Evolutionary conservation across 495 filamentous ascomycete species (phyloP), one percentile per base, ranked within the genome.

Genomic region (Xylaria acuta): DNA sequence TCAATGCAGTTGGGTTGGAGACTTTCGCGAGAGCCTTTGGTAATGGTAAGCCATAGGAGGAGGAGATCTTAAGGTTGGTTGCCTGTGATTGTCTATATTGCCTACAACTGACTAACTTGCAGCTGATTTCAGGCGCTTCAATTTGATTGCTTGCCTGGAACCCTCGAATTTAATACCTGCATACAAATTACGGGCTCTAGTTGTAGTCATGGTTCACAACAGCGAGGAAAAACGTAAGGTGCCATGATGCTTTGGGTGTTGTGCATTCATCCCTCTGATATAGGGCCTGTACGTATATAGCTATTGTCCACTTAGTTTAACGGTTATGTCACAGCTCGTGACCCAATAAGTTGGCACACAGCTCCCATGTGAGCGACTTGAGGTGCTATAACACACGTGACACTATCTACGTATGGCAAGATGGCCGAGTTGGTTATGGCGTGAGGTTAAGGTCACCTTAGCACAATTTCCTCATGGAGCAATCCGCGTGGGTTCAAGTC

Each of bases 391-490:
- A 12, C 1, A 3, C 49, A 51, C n/a, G 51, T 30, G 51, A 54
- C 11, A 27, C 2, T 25, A 38, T 38, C 3, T 38, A 14, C 22
- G 8, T 30, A 56, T 5, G 80, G 80, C 76, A 77, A 81, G 77
- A 80, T 82, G 80, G 80, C 80, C 80, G 80, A 81, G 80, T 82
- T 82, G 80, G 80, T 82, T 79, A 81, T 81, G 80, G 80, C 80
- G 80, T 76, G 74, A 82, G 80, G 80, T 81, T 81, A 82, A 80
- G 80, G 80, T 76, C n/a, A n/a, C n/a, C n/a, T n/a, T n/a, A n/a
- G n/a, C n/a, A 75, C 69, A 56, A 3, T 71, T 72, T 77, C 75
- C 77, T 78, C 75, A 75, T 79, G 77, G 80, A 76, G 77, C 67
- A 82, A 82, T 75, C 76, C 74, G 75, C 79, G 79, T 82, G 79